These are phyloP conservation scores for Chlamydomonas sphaeroides DNA, from an alignment of 139 green algal species.

Conservation along the genomic window DNA sequence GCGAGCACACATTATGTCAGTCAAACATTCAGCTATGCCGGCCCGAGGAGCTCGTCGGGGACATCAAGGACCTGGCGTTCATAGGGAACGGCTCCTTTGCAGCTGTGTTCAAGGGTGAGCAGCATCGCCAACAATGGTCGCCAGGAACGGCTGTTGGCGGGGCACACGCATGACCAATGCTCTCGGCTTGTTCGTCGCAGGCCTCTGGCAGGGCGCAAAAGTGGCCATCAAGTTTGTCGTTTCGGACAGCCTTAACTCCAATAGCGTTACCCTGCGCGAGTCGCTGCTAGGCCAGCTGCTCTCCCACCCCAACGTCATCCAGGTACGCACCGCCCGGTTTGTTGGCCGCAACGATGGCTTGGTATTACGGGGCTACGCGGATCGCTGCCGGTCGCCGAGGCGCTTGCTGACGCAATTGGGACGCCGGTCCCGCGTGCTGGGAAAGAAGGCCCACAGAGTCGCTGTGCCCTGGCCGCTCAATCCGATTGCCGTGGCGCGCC, in stretches of 20 bases:
- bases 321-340: background rate
- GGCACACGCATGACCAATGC: too few relatives aligned
- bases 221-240: slow-evolving; percentile 45
- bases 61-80: slow-evolving; percentile 43
- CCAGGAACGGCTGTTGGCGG: too few relatives aligned
- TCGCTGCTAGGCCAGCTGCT: slow-evolving; percentile 41
- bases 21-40: slow-evolving; percentile 36
- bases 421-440: too few relatives aligned
- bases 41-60: slow-evolving; percentile 23
- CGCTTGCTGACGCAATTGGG: too few relatives aligned
- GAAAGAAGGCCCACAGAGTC: too few relatives aligned
- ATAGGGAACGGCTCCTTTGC: slow-evolving; percentile 44
- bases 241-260: slow-evolving; percentile 29
- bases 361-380: too few relatives aligned
- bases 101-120: slow-evolving; percentile 37
- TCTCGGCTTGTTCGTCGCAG: too few relatives aligned
- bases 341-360: background rate
- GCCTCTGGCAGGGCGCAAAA: slow-evolving; percentile 35
- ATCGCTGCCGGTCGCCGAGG: too few relatives aligned
- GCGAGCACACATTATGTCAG: slow-evolving; percentile 35
- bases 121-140: too few relatives aligned
- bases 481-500: too few relatives aligned
- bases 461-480: too few relatives aligned
- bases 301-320: slow-evolving; percentile 34
- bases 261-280: slow-evolving; percentile 36